Base-by-base conservation (phyloP, 2,329 filamentous ascomycete species). In the Pleochaeta shiraiana region DNA sequence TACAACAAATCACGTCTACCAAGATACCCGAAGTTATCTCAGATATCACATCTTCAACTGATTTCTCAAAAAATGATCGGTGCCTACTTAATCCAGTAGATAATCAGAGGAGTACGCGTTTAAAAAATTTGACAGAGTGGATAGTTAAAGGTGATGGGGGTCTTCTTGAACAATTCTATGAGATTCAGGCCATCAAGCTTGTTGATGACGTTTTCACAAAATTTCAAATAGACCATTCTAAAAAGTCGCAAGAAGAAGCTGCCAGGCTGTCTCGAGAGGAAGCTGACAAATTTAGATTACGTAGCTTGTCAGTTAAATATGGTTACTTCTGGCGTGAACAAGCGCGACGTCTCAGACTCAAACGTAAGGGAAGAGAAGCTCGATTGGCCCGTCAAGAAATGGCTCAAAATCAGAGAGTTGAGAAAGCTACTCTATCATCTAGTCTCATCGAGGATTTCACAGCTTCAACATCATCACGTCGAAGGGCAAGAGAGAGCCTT, bases 161-260 rank as follows among this genome's bases (percentile, higher is more conserved):
- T 12, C 64, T 74, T n/a, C 33, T 74, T 16, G 72, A 73, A 24
- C 70, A 74, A 37, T 73, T 73, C 59, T 70, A 65, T 21, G 65
- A 66, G 7, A 66, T 64, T 31, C 66, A 67, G 11, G 68, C 72
- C 19, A 67, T 69, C 26, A 63, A 65, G 7, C 64, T 72, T 19
- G 63, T 73, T 3, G 53, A 47, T 14, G 59, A 66, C 30, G 67
- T 69, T 16, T 64, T 68, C 9, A 57, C 63, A 6, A 61, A 57
- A 21, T 71, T 68, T 43, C 33, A 59, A 34, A 53, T 65, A 26
- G 70, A 72, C 65, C 66, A 70, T 62, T 53, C 63, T 24, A 64
- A 63, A 60, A 64, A 65, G 26, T 64, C 62, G 6, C 67, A 65
- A 3, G 64, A 66, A 57, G 67, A 70, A 21, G 69, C 66, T 30